A percentile compares a stretch with the other conserved stretches of the same genome.
phyloP scores from a whole-genome alignment of 108 stramenopile species.

The Epipyxis sp. region DNA sequence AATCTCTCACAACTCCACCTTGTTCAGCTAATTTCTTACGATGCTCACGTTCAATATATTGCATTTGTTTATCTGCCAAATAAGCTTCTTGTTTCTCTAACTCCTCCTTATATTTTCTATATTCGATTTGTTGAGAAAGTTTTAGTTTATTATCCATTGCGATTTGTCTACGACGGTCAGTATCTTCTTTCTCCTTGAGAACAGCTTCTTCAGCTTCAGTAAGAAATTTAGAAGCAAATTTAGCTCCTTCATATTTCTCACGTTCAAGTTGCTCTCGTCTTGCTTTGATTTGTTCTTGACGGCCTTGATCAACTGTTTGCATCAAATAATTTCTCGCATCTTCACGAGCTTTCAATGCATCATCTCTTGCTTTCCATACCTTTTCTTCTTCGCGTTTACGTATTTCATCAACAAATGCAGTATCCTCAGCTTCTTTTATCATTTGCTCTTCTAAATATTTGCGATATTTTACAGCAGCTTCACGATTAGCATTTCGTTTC shows the following conservation, averaged over 20 bases:
- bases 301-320: slow-evolving; percentile 26
- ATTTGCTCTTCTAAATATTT: slow-evolving; percentile 32
- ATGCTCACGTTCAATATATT: not conserved
- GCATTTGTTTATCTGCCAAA: slow-evolving; percentile 23
- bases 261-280: not conserved
- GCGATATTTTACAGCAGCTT: slow-evolving; percentile 16
- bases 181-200: slow-evolving; percentile 7
- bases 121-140: slow-evolving; percentile 7
- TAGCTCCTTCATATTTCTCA: not conserved
- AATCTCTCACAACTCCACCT: not conserved
- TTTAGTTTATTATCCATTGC: not conserved
- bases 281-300: slow-evolving; percentile 15
- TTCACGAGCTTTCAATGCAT: slow-evolving; percentile 23
- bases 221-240: not conserved
- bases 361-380: slow-evolving; percentile 33
- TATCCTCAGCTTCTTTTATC: slow-evolving; percentile 30
- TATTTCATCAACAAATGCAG: slow-evolving; percentile 30
- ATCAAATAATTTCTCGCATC: slow-evolving; percentile 24
- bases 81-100: slow-evolving; percentile 30
- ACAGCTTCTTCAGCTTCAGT: slow-evolving; percentile 9
- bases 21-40: slow-evolving; percentile 4
- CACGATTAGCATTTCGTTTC: slow-evolving; percentile 25
- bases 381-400: slow-evolving; percentile 28
- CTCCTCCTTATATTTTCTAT: not conserved
- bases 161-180: not conserved